Evolutionary conservation across 768 basidiomycete genomes (phyloP), one percentile per base, ranked within the genome.

Genomic region (Sarcomyxa edulis): DNA sequence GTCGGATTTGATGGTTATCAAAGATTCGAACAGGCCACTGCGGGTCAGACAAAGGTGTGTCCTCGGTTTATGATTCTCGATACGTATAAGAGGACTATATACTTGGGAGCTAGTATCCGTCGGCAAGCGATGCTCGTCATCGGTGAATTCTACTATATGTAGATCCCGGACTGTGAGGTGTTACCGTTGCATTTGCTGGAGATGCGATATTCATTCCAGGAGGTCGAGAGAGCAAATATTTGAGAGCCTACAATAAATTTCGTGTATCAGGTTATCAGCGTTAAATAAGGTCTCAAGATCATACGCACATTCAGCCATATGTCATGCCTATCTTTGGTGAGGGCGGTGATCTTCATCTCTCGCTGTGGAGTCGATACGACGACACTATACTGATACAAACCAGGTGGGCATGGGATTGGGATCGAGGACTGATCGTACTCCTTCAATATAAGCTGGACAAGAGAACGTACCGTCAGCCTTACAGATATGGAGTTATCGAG

Each of bases 261-360:
- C n/a, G n/a, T n/a, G n/a, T n/a, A n/a, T n/a, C n/a, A n/a, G n/a
- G n/a, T n/a, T n/a, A n/a, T n/a, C n/a, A n/a, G n/a, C n/a, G n/a
- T n/a, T n/a, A 40, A 18, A 16, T 42, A 43, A 34, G 6, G 21
- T n/a, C n/a, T n/a, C 45, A 36, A 46, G 28, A 26, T 34, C 24
- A 16, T 5, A 66, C 81, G 43, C 59, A 93, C 92, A 60, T 82
- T 86, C 37, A 91, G 68, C 96, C 96, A 99, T 44, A 97, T 92
- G 50, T 98, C 94, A 54, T 99, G 96, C 38, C 94, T 74, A 48
- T 98, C 96, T 56, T 89, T 88, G 6, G 84, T 94, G 2, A 85
- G 84, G 5, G 93, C 93, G n/a, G 96, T 98, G 53, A 99, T 84
- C 68, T 96, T 95, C 81, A 98, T 96, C 63, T 99, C 96, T 42